Conservation (phyloP, 441 rosid species). For the Corymbia calophylla region DNA sequence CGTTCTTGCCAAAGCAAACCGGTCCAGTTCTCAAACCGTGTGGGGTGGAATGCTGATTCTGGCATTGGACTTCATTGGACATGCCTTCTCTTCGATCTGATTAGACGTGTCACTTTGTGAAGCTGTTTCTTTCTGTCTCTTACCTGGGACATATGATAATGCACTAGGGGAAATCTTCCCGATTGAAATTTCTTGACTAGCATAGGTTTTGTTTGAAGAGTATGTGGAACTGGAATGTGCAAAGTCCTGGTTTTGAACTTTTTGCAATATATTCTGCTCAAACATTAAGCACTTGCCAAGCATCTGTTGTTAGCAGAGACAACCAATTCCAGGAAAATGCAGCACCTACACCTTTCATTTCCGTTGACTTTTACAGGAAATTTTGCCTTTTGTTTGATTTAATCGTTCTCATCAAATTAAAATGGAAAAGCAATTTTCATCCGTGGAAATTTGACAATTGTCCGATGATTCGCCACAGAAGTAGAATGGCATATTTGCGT, state of each 20-base stretch:
- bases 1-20: constrained; percentile 80
- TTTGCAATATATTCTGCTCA: neutral
- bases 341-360: neutral
- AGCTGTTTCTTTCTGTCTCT: neutral
- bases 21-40: constrained; percentile 86
- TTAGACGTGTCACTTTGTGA: neutral
- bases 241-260: neutral
- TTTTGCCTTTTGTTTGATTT: neutral
- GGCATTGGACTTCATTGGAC: neutral
- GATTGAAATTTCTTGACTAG: neutral
- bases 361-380: neutral
- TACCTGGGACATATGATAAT: neutral
- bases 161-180: neutral
- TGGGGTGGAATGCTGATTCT: constrained; percentile 72
- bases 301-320: neutral
- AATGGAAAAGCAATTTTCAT: neutral
- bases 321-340: neutral
- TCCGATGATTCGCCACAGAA: neutral
- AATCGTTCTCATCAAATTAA: neutral
- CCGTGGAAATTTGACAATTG: neutral
- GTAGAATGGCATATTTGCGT: neutral
- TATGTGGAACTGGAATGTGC: neutral
- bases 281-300: neutral
- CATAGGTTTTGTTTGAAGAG: neutral
- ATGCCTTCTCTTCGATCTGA: neutral